Evolutionary conservation across 495 filamentous ascomycete species (phyloP).

Genomic region (Aspergillus saccharolyticus): DNA sequence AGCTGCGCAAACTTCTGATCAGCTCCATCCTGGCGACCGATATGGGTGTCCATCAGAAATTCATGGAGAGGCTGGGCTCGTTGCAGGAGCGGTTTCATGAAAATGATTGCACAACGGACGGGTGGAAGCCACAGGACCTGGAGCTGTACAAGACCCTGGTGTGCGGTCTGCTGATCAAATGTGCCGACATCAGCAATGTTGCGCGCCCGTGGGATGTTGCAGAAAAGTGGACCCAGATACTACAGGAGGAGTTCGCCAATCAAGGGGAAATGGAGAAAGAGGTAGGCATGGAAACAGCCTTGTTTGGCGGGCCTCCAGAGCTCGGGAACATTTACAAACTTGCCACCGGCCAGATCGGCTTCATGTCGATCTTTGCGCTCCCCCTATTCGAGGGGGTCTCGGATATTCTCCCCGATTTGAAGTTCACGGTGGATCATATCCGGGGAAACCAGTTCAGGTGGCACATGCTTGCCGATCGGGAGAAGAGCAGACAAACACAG

Average conservation of each 20-base stretch:
- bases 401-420: constrained; percentile 76
- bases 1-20: constrained; percentile 85
- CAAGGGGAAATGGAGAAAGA: constrained; percentile 90
- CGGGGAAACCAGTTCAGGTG: constrained; percentile 68
- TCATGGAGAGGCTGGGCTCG: constrained; percentile 77
- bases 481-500: constrained; percentile 31
- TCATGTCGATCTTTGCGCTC: constrained; percentile 92
- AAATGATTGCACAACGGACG: constrained; percentile 51
- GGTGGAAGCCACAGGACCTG: constrained; percentile 66
- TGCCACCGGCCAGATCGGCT: constrained; percentile 82
- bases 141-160: constrained; percentile 70
- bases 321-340: constrained; percentile 75
- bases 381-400: constrained; percentile 84
- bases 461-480: constrained; percentile 58
- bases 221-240: constrained; percentile 78
- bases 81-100: constrained; percentile 70
- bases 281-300: constrained; percentile 76
- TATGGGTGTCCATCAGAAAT: constrained; percentile 94
- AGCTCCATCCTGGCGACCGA: constrained; percentile 94
- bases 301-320: constrained; percentile 78
- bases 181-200: constrained; percentile 98
- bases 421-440: constrained; percentile 77
- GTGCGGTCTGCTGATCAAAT: constrained; percentile 92
- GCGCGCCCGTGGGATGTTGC: constrained; percentile 79
- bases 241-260: constrained; percentile 89